A percentile compares a stretch with the other conserved stretches of the same genome.
phyloP scores from a whole-genome alignment of 495 filamentous ascomycete species.

The Barbatosphaeria neglecta region DNA sequence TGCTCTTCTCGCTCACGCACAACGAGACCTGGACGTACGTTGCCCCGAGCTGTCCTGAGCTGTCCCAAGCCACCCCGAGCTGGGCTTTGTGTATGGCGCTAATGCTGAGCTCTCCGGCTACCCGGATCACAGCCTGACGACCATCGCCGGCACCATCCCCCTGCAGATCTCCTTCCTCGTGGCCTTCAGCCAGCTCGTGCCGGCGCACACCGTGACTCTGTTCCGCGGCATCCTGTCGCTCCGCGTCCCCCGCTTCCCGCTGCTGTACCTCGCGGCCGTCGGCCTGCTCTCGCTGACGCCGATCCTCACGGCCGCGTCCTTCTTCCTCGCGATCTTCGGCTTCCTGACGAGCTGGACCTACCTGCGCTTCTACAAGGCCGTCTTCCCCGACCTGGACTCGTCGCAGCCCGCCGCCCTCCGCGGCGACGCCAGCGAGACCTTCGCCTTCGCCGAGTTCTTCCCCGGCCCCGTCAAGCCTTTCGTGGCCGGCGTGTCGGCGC shows the following conservation, averaged over 20 bases:
- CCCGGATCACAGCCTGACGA: slow-evolving; percentile 45
- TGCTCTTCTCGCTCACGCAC: slow-evolving; percentile 58
- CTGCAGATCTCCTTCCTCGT: slow-evolving; percentile 92
- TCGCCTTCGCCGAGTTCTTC: slow-evolving; percentile 91
- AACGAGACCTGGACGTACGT: slow-evolving; percentile 60
- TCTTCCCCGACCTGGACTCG: slow-evolving; percentile 48
- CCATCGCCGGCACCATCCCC: slow-evolving; percentile 78
- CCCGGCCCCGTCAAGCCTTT: slow-evolving; percentile 74
- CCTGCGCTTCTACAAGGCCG: slow-evolving; percentile 81
- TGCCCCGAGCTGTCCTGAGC: not conserved
- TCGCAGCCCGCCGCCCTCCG: slow-evolving; percentile 53
- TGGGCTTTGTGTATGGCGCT: no score
- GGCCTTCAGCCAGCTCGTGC: slow-evolving; percentile 95
- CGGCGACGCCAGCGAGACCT: slow-evolving; percentile 91
- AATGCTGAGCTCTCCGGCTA: not conserved
- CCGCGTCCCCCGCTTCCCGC: slow-evolving; percentile 82
- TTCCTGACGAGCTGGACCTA: slow-evolving; percentile 90
- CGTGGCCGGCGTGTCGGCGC: slow-evolving; percentile 58
- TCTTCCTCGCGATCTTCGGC: slow-evolving; percentile 68
- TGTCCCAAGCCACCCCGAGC: no score
- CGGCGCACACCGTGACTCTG: slow-evolving; percentile 93
- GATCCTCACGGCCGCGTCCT: slow-evolving; percentile 73
- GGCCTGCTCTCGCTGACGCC: slow-evolving; percentile 67
- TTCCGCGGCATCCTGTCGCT: slow-evolving; percentile 79
- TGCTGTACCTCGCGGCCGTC: slow-evolving; percentile 68